Conservation (phyloP, 2,329 filamentous ascomycete species). For the Lecanoromycetidae sp. region DNA sequence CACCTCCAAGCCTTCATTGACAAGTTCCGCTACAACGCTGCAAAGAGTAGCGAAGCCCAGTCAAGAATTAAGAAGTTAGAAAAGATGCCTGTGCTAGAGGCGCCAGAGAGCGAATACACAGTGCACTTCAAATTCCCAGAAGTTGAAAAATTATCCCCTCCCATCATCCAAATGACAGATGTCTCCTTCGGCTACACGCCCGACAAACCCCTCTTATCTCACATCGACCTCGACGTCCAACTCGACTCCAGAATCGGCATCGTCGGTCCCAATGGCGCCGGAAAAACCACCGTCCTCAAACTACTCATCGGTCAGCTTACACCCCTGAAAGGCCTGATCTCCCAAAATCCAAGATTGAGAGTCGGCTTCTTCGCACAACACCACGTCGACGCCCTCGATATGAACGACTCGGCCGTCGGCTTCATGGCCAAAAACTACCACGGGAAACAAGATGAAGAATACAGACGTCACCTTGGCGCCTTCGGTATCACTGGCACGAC, state of each 20-base stretch:
- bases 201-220: conserved; percentile 61
- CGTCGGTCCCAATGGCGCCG: conserved; percentile 96
- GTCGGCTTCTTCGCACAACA: conserved; percentile 98
- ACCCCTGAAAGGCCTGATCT: conserved; percentile 68
- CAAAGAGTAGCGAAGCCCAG: conserved; percentile 95
- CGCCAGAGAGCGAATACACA: conserved; percentile 86
- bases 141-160: conserved; percentile 92
- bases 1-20: conserved; percentile 98
- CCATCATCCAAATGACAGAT: conserved; percentile 92
- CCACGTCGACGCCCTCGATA: conserved; percentile 89
- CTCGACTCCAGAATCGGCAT: conserved; percentile 97
- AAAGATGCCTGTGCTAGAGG: conserved; percentile 81
- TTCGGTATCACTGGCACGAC: conserved; percentile 82
- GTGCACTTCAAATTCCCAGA: conserved; percentile 97
- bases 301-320: conserved; percentile 80
- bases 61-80: conserved; percentile 98
- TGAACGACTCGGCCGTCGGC: conserved; percentile 76
- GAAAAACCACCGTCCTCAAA: conserved; percentile 97
- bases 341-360: conserved; percentile 73
- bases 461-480: conserved; percentile 85
- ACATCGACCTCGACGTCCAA: conserved; percentile 93
- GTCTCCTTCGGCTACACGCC: conserved; percentile 79
- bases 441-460: conserved; percentile 89
- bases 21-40: conserved; percentile 98
- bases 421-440: conserved; percentile 94